Evolutionary conservation across 2,329 filamentous ascomycete species (phyloP), one percentile per base, ranked within the genome.

Genomic region (Pseudogymnoascus sp.): DNA sequence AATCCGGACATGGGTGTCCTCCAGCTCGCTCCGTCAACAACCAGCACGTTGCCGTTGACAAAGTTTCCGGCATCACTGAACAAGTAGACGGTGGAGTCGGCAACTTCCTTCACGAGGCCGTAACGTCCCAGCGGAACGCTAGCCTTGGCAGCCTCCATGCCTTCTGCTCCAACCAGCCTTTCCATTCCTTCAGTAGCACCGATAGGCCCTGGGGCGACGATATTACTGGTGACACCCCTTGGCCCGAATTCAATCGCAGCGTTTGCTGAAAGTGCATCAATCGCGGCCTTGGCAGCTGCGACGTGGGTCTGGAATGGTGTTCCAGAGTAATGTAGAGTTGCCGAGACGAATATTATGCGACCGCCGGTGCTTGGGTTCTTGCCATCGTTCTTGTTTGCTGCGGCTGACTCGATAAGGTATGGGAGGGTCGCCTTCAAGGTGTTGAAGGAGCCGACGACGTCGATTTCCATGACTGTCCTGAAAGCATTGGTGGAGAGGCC

Each of bases 401-500:
- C 75, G 1, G 89, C 86, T n/a, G 91, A 95, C 68, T 84, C 81
- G 10, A 91, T 75, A 2, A 99, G 83, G 69, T 96, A 82, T 0
- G 91, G 90, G 35, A 97, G 78, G 0, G 91, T 94, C 3, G 93
- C 92, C 77, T 97, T 97, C 71, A 96, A 81, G 2, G 92, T 96
- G 78, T 97, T 96, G 77, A 89, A 99, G 13, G 90, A 95, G 33
- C 94, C 94, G 36, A 97, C 75, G 2, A 96, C 88, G 72, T 97
- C 94, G 70, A 99, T 99, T 64, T 97, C 94, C 69, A 97, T 93
- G 66, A 99, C 94, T 0, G 90, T 81, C 74, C 92, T 95, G 84
- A 99, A 96, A 3, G 90, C 94, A 72, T 97, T 97, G 63, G 89
- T 77, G 40, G 85, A 91, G 58, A 97, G 83, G 64, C 87, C 87